Conservation (phyloP, 805 yeast species). For the Starmerella potacharoeniae region DNA sequence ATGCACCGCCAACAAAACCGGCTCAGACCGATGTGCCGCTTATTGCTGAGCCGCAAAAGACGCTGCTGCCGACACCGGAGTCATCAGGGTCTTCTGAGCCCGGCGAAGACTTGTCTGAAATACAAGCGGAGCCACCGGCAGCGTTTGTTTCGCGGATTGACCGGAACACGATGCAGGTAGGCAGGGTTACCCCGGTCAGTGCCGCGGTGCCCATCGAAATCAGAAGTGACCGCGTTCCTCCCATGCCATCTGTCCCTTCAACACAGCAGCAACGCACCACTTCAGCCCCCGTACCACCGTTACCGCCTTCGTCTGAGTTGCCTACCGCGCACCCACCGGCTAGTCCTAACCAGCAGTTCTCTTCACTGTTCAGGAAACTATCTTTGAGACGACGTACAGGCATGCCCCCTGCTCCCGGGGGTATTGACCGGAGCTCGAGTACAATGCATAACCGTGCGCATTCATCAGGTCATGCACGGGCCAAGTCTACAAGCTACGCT, state of each 20-base stretch:
- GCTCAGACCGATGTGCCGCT: background rate
- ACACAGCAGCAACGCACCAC: background rate
- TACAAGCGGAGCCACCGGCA: background rate
- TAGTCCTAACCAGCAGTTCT: constrained; percentile 2
- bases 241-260: constrained; percentile 5
- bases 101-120: background rate
- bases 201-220: constrained; percentile 6
- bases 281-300: background rate
- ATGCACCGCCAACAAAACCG: constrained; percentile 3
- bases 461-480: constrained; percentile 15
- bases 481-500: constrained; percentile 20
- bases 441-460: background rate
- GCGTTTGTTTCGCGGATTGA: constrained; percentile 9
- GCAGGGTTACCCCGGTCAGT: constrained; percentile 9
- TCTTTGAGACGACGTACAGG: constrained; percentile 15
- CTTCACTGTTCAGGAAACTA: constrained; percentile 19
- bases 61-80: background rate
- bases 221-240: background rate
- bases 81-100: background rate
- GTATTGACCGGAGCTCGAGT: background rate
- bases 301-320: background rate
- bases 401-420: background rate
- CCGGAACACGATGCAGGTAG: constrained; percentile 7
- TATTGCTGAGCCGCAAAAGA: background rate
- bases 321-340: background rate